Evolutionary conservation across 345 rosid species (phyloP), one percentile per base, ranked within the genome.

Genomic region (Eutrema japonicum): DNA sequence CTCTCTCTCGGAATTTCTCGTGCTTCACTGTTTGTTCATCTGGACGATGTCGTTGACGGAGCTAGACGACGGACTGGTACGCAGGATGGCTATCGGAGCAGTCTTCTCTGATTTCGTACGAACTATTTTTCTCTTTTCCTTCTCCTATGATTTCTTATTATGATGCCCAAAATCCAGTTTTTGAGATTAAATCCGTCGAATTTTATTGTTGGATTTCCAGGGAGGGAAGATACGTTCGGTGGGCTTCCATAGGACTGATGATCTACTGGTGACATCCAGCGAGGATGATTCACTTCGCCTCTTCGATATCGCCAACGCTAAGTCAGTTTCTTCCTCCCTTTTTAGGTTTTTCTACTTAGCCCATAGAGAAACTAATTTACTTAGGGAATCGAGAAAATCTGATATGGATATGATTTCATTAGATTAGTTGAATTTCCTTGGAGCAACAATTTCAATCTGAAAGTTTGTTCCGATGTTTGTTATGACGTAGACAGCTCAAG

Each of bases 211-310:
- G 55, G 36, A 52, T 54, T 58, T 51, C 47, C 80, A 92, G 97
- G 94, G 96, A 41, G 96, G 97, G 63, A 92, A 86, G 83, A 83
- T 95, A 74, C 88, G 84, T 76, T 90, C 92, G 16, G 68, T 95
- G 56, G 96, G 93, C 79, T 95, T 95, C 69, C 97, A 95, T 72
- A 84, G 99, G 2, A 92, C 94, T 56, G 98, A 95, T 51, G 99
- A 92, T 72, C 77, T 95, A 53, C 70, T 95, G 67, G 94, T 95
- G 18, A 92, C 98, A 2, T 91, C 98, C 1, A 90, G 97, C 62
- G 99, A 92, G 49, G 99, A 95, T 50, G 96, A 90, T 81, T 92
- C 98, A 2, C 94, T 95, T 62, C 93, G 98, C 7, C 94, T 95
- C 50, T 92, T 82, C 64, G 97, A 95, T 77, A 92, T 95, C 73